Evolutionary conservation across 2,329 filamentous ascomycete genomes (phyloP), one percentile per base, ranked within the genome.

Genomic region (Tolypocladium capitatum): DNA sequence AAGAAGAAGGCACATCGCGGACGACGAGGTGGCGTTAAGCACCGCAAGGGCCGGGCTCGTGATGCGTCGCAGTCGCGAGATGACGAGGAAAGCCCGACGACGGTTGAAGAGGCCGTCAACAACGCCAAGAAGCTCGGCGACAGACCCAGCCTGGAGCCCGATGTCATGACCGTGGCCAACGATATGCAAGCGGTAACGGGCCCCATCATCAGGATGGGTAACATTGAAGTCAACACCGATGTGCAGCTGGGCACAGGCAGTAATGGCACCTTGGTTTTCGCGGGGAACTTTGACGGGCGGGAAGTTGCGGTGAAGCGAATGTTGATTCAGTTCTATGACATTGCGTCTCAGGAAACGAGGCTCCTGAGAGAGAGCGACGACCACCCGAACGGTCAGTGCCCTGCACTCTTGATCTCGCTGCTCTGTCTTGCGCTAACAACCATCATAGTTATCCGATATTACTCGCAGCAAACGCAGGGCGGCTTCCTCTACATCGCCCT

Each of bases 231-330:
- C 46, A 74, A 83, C 52, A 75, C 76, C 41, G 75, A 81, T 42
- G 70, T 76, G 56, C 76, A 82, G 53, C 70, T 84, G 30, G 81
- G 81, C 21, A 83, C 87, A 50, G 92, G 92, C 47, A 97, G 91
- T 63, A 94, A 96, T 60, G 92, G 92, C n/a, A 98, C 92, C 0
- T 81, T 94, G 46, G 92, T 98, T 0, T 97, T 92, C 63, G 84
- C 87, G 44, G 92, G 92, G n/a, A 86, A 83, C 47, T 97, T 94
- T 62, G 92, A 94, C 63, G 89, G 89, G 24, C 83, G 90, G 45
- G 84, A 90, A 41, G 91, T 98, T 27, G 92, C 92, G 1, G 88
- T 98, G 43, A 98, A 98, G 72, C 81, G 92, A 32, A 94, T 98
- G 88, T 73, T 97, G 51, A 87, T 91, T 32, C 87, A 95, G 56